phyloP scores from a whole-genome alignment of 768 basidiomycete genomes.

The Tremella fuciformis region DNA sequence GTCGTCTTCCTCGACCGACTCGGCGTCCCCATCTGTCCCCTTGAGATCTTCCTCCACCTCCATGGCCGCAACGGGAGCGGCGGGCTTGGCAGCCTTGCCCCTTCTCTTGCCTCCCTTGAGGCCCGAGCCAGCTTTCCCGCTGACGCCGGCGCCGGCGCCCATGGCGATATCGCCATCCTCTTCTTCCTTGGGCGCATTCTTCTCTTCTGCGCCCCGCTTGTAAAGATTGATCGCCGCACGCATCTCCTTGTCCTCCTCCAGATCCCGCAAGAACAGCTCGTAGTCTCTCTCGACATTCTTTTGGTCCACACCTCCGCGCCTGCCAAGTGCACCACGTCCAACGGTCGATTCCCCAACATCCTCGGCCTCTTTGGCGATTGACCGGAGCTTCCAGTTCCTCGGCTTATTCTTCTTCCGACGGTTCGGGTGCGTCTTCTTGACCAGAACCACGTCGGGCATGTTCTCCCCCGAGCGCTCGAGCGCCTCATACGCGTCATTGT shows the following conservation, averaged over 20 bases:
- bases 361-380: conserved; percentile 86
- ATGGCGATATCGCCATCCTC: conserved; percentile 51
- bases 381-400: conserved; percentile 81
- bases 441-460: conserved; percentile 86
- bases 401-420: conserved; percentile 83
- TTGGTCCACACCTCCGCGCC: conserved; percentile 83
- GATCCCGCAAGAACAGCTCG: conserved; percentile 86
- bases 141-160: conserved; percentile 21
- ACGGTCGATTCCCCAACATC: conserved; percentile 61
- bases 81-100: conserved; percentile 9
- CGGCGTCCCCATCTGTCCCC: conserved; percentile 53
- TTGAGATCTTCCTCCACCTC: conserved; percentile 55
- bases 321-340: conserved; percentile 77
- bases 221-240: conserved; percentile 82
- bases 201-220: conserved; percentile 23
- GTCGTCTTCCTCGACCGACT: conserved; percentile 61
- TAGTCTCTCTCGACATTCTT: conserved; percentile 96
- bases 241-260: conserved; percentile 93
- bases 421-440: conserved; percentile 94
- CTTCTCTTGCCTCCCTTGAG: conserved; percentile 42
- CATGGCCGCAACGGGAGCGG: conserved; percentile 16
- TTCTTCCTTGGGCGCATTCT: conserved; percentile 9
- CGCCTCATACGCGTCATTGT: conserved; percentile 76
- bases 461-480: conserved; percentile 58
- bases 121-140: conserved; percentile 31